Base-by-base conservation (phyloP, 2,329 filamentous ascomycete species). In the Penicillium decumbens region DNA sequence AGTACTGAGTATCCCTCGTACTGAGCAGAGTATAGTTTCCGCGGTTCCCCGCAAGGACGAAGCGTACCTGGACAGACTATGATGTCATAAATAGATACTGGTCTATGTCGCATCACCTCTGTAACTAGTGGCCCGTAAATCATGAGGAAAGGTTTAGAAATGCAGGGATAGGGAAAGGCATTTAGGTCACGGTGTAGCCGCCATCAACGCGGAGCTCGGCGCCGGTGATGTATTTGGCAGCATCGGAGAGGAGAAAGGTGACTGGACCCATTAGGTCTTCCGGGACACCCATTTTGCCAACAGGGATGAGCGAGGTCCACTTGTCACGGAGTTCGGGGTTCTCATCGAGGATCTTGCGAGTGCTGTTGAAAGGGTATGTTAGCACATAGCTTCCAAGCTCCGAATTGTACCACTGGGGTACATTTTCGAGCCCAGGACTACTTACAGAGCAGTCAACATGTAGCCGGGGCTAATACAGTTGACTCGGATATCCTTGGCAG, bases 381-480 rank as follows among this genome's bases (percentile, higher is more conserved):
- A 40, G 27, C 1, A 30, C n/a, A 42, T 18, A 18, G 23, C 2
- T 3, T 5, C 10, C 8, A 12, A 12, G 18, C 18, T 12, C 18
- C 15, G 6, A 8, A 15, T 37, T 20, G 33, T 37, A 20, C 15
- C 9, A 33, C 6, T 15, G n/a, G n/a, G 10, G 15, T 10, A 2
- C 8, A 28, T 37, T 30, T 28, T 7, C 9, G 15, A 5, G 15
- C 10, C 8, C 20, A n/a, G 13, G 6, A 20, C 23, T n/a, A 51
- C 87, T 81, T 78, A 92, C 87, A 96, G 75, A 50, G 90, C 88
- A 13, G 92, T 96, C 59, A 95, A 76, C 92, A 97, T 97, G 73
- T 97, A 97, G 39, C 93, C 92, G 0, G 92, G 92, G 27, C 86
- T 90, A 68, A 97, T 93, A 72, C 88, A 93, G 76, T 97, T 97